Conservation (phyloP, 805 yeast genomes). For the Lipomyces lipofer region DNA sequence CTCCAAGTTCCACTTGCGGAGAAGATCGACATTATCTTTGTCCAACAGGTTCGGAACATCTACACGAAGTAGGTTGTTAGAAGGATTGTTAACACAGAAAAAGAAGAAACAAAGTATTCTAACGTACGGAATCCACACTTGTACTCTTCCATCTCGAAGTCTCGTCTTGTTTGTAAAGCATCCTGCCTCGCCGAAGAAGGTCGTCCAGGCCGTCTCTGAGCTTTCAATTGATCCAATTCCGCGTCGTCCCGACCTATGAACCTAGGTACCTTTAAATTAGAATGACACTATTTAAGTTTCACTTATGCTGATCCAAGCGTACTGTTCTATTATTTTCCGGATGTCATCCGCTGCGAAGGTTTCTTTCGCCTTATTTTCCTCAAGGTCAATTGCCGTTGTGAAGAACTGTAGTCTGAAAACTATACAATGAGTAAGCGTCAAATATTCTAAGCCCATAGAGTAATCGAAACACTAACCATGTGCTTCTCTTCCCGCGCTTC, state of each 20-base stretch:
- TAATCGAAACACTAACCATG: slow-evolving; percentile 32
- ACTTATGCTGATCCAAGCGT: slow-evolving; percentile 12
- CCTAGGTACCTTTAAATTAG: slow-evolving; percentile 19
- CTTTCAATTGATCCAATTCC: slow-evolving; percentile 63
- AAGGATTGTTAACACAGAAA: background rate
- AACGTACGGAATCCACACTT: slow-evolving; percentile 56
- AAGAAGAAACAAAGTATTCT: background rate
- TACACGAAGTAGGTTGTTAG: too few relatives aligned
- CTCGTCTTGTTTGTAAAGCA: slow-evolving; percentile 58
- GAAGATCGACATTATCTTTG: slow-evolving; percentile 54
- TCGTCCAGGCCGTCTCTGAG: slow-evolving; percentile 79
- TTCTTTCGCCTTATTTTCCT: slow-evolving; percentile 41
- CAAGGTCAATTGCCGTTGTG: slow-evolving; percentile 52
- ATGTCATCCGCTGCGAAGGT: slow-evolving; percentile 59
- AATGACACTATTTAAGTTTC: background rate
- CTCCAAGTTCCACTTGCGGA: slow-evolving; percentile 80
- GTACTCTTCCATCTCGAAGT: slow-evolving; percentile 62
- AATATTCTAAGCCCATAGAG: background rate
- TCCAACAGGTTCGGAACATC: slow-evolving; percentile 69
- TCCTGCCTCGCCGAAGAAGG: slow-evolving; percentile 76
- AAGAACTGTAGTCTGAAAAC: slow-evolving; percentile 58
- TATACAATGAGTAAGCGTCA: slow-evolving; percentile 6
- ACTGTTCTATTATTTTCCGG: slow-evolving; percentile 60
- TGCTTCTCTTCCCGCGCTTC: slow-evolving; percentile 50
- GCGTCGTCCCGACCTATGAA: slow-evolving; percentile 68